Evolutionary conservation across 1,284 basidiomycete species (phyloP).

Genomic region (Ustilago nuda): DNA sequence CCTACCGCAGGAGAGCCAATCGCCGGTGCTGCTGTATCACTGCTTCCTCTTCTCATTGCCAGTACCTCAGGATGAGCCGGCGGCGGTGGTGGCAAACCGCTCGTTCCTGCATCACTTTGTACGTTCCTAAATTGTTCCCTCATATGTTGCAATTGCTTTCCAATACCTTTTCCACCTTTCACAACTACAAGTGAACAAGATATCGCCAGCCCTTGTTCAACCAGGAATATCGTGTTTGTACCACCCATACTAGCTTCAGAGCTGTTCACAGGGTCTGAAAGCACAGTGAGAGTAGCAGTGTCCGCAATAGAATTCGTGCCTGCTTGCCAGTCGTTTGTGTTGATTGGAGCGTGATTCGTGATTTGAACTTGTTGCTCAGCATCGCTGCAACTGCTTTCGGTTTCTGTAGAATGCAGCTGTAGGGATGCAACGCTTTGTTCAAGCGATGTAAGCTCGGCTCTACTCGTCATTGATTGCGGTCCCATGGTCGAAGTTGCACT

Average conservation of each 20-base stretch:
- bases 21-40: not conserved
- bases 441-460: not conserved
- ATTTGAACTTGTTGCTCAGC: not conserved
- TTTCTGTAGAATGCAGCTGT: not conserved
- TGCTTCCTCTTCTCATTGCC: slow-evolving; percentile 6
- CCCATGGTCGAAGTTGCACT: slow-evolving; percentile 4
- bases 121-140: not conserved
- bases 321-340: not conserved
- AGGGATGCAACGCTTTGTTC: slow-evolving; percentile 8
- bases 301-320: slow-evolving; percentile 11
- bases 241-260: slow-evolving; percentile 4
- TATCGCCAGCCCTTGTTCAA: slow-evolving; percentile 24
- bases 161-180: slow-evolving; percentile 5
- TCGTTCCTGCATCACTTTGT: no score
- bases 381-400: not conserved
- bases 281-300: slow-evolving; percentile 29
- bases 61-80: slow-evolving; percentile 17
- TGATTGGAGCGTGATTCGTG: slow-evolving; percentile 18
- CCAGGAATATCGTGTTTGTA: slow-evolving; percentile 20
- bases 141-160: not conserved
- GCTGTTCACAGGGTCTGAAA: slow-evolving; percentile 10
- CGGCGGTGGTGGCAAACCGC: slow-evolving; percentile 1
- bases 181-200: slow-evolving; percentile 26
- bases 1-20: not conserved
- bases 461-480: not conserved